Conservation (phyloP, 2,329 filamentous ascomycete genomes). For the Cytospora mali region DNA sequence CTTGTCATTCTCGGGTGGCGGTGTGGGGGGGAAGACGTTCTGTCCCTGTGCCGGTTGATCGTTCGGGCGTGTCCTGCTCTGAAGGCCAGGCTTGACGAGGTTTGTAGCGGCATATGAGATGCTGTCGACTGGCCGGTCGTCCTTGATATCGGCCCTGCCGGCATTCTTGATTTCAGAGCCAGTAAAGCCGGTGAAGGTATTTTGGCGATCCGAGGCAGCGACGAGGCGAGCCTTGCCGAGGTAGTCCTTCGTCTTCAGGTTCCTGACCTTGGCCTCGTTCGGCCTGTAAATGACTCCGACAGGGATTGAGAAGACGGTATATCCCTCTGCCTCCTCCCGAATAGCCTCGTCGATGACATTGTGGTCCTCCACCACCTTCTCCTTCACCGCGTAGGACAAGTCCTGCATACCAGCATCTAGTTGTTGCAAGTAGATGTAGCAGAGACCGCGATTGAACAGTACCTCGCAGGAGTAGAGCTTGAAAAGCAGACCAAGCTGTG, state of each 20-base stretch:
- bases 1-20: constrained; percentile 86
- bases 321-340: constrained; percentile 88
- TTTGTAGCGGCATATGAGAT: constrained; percentile 93
- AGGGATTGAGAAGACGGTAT: constrained; percentile 97
- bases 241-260: constrained; percentile 96
- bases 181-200: constrained; percentile 80
- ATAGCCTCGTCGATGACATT: constrained; percentile 99
- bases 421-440: constrained; percentile 96
- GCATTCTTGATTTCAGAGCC: constrained; percentile 78
- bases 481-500: constrained; percentile 92
- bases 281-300: constrained; percentile 94
- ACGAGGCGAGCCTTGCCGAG: constrained; percentile 94
- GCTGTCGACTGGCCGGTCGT: constrained; percentile 81
- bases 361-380: constrained; percentile 95
- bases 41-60: constrained; percentile 56
- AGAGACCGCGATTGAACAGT: constrained; percentile 93
- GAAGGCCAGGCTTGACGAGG: constrained; percentile 82
- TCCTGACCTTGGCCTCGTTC: constrained; percentile 97
- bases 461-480: constrained; percentile 98
- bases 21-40: constrained; percentile 92
- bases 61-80: constrained; percentile 80
- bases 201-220: constrained; percentile 79
- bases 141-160: constrained; percentile 59
- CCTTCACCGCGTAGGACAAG: constrained; percentile 85
- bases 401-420: constrained; percentile 90